Percentiles rank a stretch among this genome's conserved stretches.
These are phyloP conservation scores for Schizonepeta tenuifolia DNA, from an alignment of 257 asterid genomes.

Conservation along the genomic window DNA sequence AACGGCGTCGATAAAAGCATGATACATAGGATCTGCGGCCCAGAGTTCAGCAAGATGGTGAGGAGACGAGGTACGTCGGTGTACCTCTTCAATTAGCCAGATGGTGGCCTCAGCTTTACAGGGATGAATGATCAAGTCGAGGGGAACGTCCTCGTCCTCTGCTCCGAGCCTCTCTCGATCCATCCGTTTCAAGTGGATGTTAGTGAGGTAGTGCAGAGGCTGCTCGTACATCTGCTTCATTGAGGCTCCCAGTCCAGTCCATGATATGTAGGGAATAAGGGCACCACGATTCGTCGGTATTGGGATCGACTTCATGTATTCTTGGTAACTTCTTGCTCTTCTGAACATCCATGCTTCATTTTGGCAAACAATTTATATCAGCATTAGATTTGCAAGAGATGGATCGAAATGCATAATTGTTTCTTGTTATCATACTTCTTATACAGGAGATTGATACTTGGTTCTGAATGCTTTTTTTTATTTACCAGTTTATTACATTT, in stretches of 20 bases:
- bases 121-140: slow-evolving; percentile 61
- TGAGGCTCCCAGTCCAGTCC: slow-evolving; percentile 71
- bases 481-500: slow-evolving; percentile 12
- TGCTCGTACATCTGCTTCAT: slow-evolving; percentile 61
- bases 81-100: slow-evolving; percentile 74
- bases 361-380: slow-evolving; percentile 4
- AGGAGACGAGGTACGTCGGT: slow-evolving; percentile 59
- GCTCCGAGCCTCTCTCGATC: slow-evolving; percentile 56
- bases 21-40: slow-evolving; percentile 52
- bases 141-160: slow-evolving; percentile 44
- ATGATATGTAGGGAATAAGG: slow-evolving; percentile 60
- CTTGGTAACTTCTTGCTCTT: slow-evolving; percentile 52
- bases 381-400: not conserved
- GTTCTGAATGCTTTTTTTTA: not conserved
- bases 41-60: slow-evolving; percentile 56
- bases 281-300: slow-evolving; percentile 57
- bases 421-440: not conserved
- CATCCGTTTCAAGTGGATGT: slow-evolving; percentile 52
- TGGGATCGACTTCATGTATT: slow-evolving; percentile 54
- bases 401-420: not conserved
- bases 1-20: slow-evolving; percentile 50
- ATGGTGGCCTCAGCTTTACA: slow-evolving; percentile 66
- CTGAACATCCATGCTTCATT: slow-evolving; percentile 55
- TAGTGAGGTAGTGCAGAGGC: slow-evolving; percentile 87
- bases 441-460: not conserved